Percentiles rank a stretch among this genome's conserved stretches.
Evolutionary conservation across 306 rosid species (phyloP).

Genomic region (Castanopsis chinensis): DNA sequence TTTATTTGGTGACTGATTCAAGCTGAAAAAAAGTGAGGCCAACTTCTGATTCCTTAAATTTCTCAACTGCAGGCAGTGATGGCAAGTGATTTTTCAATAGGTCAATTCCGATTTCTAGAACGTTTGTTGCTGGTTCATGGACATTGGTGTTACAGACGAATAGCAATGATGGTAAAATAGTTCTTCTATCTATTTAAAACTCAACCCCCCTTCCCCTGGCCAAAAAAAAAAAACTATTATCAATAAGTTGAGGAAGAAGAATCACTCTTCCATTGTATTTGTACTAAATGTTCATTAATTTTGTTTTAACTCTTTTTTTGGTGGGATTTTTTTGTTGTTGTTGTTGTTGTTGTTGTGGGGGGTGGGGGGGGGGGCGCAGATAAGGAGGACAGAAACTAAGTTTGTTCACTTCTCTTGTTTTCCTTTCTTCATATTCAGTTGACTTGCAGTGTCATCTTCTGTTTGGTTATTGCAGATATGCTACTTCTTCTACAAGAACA

Average conservation of each 20-base stretch:
- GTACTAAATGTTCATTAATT: background rate
- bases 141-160: conserved; percentile 91
- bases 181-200: conserved; percentile 15
- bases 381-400: background rate
- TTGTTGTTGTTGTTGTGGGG: too few relatives aligned
- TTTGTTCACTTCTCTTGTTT: too few relatives aligned
- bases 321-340: background rate
- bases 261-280: background rate
- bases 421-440: background rate
- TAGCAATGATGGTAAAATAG: conserved; percentile 83
- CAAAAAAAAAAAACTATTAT: background rate
- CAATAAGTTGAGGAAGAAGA: background rate
- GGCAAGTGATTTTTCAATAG: conserved; percentile 90
- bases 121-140: conserved; percentile 87
- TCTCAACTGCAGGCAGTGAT: conserved; percentile 68
- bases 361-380: too few relatives aligned
- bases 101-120: conserved; percentile 79
- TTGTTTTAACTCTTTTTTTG: background rate
- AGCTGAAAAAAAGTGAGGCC: background rate
- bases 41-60: conserved; percentile 20
- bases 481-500: conserved; percentile 93
- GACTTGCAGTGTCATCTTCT: conserved; percentile 16
- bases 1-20: background rate
- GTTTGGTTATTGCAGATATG: conserved; percentile 71
- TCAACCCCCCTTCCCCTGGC: background rate